Conservation (phyloP, 805 yeast genomes). For the Ogataea corticis region DNA sequence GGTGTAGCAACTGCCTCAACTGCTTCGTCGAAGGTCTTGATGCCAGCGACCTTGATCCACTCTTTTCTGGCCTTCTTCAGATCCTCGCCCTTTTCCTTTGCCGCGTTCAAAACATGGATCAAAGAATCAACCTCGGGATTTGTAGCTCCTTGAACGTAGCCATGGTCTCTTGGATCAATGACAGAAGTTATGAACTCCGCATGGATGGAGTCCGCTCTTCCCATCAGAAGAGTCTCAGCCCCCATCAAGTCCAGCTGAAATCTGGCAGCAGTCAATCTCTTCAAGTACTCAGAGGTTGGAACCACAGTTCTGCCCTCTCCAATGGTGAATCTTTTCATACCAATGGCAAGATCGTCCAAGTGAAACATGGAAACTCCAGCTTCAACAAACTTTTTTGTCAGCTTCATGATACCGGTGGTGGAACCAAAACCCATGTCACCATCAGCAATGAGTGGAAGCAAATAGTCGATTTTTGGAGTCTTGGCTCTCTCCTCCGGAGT, state of each 20-base stretch:
- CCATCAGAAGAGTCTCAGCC: constrained; percentile 55
- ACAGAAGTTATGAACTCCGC: constrained; percentile 52
- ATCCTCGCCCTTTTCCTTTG: constrained; percentile 40
- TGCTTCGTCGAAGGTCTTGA: constrained; percentile 55
- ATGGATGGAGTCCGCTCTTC: constrained; percentile 61
- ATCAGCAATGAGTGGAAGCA: constrained; percentile 65
- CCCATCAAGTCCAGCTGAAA: constrained; percentile 68
- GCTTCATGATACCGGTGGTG: constrained; percentile 58
- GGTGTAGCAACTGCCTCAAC: constrained; percentile 36
- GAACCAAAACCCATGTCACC: constrained; percentile 72
- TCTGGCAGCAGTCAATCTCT: constrained; percentile 56
- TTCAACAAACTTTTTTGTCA: constrained; percentile 64
- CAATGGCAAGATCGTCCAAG: constrained; percentile 63
- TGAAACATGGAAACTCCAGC: constrained; percentile 66
- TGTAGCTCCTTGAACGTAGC: constrained; percentile 51
- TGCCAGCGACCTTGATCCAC: constrained; percentile 46
- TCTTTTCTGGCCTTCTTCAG: constrained; percentile 40
- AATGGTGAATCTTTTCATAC: constrained; percentile 68
- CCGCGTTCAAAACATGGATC: constrained; percentile 43
- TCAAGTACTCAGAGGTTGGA: constrained; percentile 58
- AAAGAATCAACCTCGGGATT: constrained; percentile 41
- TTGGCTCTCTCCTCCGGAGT: constrained; percentile 20
- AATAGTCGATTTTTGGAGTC: constrained; percentile 44
- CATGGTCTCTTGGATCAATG: constrained; percentile 60
- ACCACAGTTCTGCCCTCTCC: constrained; percentile 62